These are phyloP conservation scores for Solanum sparsipilum DNA, from an alignment of 257 asterid species.

Conservation along the genomic window DNA sequence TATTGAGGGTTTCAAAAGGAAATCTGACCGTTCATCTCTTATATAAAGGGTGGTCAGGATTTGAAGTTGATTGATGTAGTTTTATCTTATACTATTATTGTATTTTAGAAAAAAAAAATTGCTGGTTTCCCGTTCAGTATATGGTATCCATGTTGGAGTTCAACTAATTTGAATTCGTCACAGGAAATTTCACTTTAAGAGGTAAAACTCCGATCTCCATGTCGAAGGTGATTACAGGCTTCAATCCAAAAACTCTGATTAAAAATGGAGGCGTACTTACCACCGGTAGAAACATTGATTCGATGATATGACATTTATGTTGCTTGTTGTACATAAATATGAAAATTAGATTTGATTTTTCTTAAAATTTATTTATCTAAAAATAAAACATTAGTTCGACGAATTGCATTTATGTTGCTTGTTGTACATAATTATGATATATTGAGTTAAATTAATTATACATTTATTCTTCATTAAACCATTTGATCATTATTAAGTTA, in stretches of 20 bases:
- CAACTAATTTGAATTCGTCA: too few relatives aligned
- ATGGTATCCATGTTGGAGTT: too few relatives aligned
- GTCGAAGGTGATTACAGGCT: too few relatives aligned
- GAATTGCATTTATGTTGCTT: background rate
- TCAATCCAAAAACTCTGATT: background rate
- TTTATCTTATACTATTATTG: too few relatives aligned
- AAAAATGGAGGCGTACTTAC: fast-evolving
- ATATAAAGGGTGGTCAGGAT: background rate
- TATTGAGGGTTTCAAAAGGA: background rate
- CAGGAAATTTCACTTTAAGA: background rate
- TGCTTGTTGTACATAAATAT: background rate
- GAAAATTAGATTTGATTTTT: background rate
- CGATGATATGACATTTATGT: background rate
- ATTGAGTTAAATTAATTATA: background rate
- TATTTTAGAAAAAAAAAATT: too few relatives aligned
- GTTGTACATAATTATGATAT: too few relatives aligned
- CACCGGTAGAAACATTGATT: background rate
- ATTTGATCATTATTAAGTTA: background rate
- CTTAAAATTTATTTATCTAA: background rate
- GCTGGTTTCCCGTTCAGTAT: too few relatives aligned
- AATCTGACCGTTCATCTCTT: background rate
- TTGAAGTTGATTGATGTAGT: background rate
- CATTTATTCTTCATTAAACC: background rate
- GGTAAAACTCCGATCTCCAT: background rate
- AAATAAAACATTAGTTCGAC: background rate